Base-by-base conservation (phyloP, 2,329 filamentous ascomycete species). In the Exophiala xenobiotica region DNA sequence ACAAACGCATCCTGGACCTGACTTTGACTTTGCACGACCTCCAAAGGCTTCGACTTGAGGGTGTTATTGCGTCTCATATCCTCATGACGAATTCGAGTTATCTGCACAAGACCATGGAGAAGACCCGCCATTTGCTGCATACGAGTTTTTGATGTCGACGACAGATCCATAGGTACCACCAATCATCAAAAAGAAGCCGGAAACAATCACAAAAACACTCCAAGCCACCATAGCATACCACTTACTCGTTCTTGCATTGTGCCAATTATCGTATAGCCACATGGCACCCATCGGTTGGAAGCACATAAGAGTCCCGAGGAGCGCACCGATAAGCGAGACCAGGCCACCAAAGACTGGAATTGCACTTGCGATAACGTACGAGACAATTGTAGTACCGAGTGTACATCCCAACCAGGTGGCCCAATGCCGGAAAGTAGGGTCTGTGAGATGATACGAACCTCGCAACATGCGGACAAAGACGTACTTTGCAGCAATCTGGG, bases 391-490 rank as follows among this genome's bases (percentile, higher is more conserved):
- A 37, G 79, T 66, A 0, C 64, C 64, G 14, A 69, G 62, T 0
- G 73, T 76, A 47, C 73, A 74, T 4, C 67, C 62, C 0, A 80
- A 61, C 78, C 78, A 81, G 0, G 73, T 75, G 0, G 59, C 64
- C 77, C 77, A 79, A 57, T 81, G 78, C 0, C 75, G 60, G 11
- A 70, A 8, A 0, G 74, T 76, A 63, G 78, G 78, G n/a, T 68
- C 64, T 56, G 78, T 75, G 3, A 81, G 65, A 59, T 81, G 78
- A 4, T 56, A 62, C 1, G 75, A 75, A 53, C 76, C 69, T 12
- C 78, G 70, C n/a, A 81, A 65, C n/a, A 79, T 71, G 3, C 78
- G 74, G 11, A 81, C 78, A 60, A 81, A 81, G 42, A 79, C 64
- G 57, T 79, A 80, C 59, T 80, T 81, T 1, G 76, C 72, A 1